Conservation (phyloP, 768 basidiomycete genomes). For the Calocybe indica region DNA sequence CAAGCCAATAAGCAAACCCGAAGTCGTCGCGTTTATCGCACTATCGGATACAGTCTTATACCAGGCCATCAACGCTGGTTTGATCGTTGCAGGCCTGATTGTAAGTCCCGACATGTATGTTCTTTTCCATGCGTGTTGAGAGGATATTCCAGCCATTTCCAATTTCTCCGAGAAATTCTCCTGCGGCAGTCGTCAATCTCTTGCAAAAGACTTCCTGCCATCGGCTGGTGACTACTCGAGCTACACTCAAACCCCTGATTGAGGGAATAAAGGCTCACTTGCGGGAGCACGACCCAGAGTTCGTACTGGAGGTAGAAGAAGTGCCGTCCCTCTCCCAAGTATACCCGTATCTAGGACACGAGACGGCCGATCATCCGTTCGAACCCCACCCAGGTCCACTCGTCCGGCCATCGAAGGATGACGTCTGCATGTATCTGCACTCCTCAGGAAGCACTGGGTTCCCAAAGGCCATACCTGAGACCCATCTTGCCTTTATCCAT, state of each 20-base stretch:
- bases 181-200: slow-evolving; percentile 25
- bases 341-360: slow-evolving; percentile 12
- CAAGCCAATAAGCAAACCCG: slow-evolving; percentile 21
- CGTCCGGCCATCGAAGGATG: slow-evolving; percentile 9
- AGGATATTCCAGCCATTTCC: slow-evolving; percentile 22
- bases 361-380: slow-evolving; percentile 14
- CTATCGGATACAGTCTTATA: slow-evolving; percentile 31
- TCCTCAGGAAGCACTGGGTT: slow-evolving; percentile 36
- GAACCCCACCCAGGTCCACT: slow-evolving; percentile 17
- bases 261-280: slow-evolving; percentile 11
- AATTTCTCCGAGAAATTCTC: slow-evolving; percentile 30
- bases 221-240: slow-evolving; percentile 22
- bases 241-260: slow-evolving; percentile 15
- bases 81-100: slow-evolving; percentile 28
- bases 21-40: slow-evolving; percentile 30
- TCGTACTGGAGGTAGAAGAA: slow-evolving; percentile 9
- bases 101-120: slow-evolving; percentile 11
- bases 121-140: background rate
- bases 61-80: slow-evolving; percentile 32
- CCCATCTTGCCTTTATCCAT: slow-evolving; percentile 12
- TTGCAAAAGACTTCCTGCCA: slow-evolving; percentile 23
- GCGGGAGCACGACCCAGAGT: slow-evolving; percentile 2
- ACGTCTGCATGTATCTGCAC: slow-evolving; percentile 22
- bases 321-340: slow-evolving; percentile 8
- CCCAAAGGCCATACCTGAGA: slow-evolving; percentile 28